Conservation (phyloP, 257 asterid species). For the Coffea canephora region DNA sequence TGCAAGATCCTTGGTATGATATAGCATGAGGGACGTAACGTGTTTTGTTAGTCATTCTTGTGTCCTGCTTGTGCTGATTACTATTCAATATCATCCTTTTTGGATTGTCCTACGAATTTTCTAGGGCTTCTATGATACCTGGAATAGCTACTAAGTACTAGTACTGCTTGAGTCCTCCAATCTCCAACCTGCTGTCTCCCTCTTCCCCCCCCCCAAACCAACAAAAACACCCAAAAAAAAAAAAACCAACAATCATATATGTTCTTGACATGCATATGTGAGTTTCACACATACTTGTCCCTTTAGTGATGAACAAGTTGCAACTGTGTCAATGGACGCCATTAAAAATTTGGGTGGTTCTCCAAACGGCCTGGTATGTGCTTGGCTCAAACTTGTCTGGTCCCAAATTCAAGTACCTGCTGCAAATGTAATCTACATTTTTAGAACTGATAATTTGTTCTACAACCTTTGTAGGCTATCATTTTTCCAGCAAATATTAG, state of each 20-base stretch:
- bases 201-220: not conserved
- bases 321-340: conserved; percentile 71
- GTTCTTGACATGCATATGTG: not conserved
- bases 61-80: not conserved
- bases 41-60: too few species aligned
- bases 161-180: not conserved
- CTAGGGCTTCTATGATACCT: not conserved
- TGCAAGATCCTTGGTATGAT: too few species aligned
- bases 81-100: not conserved
- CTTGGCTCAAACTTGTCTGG: conserved; percentile 21
- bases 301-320: conserved; percentile 81
- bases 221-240: too few species aligned
- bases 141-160: not conserved
- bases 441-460: conserved; percentile 17
- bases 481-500: conserved; percentile 53
- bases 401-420: conserved; percentile 5
- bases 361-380: conserved; percentile 67
- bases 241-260: too few species aligned
- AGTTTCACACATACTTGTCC: conserved; percentile 11
- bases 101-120: not conserved
- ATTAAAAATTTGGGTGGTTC: conserved; percentile 53
- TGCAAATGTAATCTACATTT: not conserved
- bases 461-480: conserved; percentile 41
- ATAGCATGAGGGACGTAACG: too few species aligned
- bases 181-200: not conserved